Percentiles rank a stretch among this genome's conserved stretches.
Conservation (phyloP, 202 grass and related monocot species). For the Setaria italica region DNA sequence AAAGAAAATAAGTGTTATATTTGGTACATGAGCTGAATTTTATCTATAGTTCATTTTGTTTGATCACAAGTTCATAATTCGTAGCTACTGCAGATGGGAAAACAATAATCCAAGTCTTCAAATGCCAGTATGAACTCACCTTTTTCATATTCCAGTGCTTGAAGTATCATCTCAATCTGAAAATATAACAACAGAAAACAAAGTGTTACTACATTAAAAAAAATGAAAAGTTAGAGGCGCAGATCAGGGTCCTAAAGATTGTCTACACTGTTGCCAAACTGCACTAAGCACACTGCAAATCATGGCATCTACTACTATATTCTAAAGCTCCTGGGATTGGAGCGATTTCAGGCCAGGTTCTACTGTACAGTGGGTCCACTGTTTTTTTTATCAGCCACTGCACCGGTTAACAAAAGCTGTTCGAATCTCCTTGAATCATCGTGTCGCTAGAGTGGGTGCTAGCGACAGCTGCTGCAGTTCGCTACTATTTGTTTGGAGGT, state of each 20-base stretch:
- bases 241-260: not conserved
- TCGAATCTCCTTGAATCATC: no score
- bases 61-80: not conserved
- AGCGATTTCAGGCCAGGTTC: no score
- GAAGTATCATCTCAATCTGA: slow-evolving; percentile 99
- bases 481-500: no score
- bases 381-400: no score
- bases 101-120: not conserved
- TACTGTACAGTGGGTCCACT: no score
- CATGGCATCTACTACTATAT: not conserved
- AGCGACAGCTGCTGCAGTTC: no score
- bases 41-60: slow-evolving; percentile 15
- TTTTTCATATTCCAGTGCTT: slow-evolving; percentile 94
- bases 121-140: slow-evolving; percentile 52
- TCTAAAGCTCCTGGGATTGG: no score
- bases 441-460: no score
- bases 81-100: slow-evolving; percentile 34
- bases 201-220: slow-evolving; percentile 21
- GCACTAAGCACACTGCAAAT: not conserved
- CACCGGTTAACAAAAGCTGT: no score
- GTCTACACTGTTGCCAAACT: not conserved
- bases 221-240: slow-evolving; percentile 8
- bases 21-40: not conserved
- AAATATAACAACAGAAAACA: slow-evolving; percentile 41
- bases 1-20: not conserved